Conservation (phyloP, 768 basidiomycete genomes). For the Chiua virens region DNA sequence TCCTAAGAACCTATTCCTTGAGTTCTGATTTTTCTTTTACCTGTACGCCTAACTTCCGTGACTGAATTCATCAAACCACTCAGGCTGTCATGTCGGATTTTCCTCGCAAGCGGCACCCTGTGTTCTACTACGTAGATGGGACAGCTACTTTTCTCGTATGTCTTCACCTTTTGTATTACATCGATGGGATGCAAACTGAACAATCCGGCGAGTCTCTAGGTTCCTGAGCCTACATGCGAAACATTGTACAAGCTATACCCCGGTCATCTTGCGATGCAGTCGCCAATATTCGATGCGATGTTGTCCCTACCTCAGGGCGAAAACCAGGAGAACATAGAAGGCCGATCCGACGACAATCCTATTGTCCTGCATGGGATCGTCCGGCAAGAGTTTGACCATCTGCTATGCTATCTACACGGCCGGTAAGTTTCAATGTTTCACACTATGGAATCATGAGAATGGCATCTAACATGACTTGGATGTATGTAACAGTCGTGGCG, state of each 20-base stretch:
- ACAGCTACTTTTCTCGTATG: background rate
- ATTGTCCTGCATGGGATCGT: conserved; percentile 1
- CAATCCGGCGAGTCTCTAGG: too few relatives aligned
- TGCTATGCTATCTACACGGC: background rate
- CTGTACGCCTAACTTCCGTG: too few relatives aligned
- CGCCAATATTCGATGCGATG: background rate
- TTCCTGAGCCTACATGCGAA: background rate
- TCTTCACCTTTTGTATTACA: too few relatives aligned
- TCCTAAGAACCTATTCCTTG: too few relatives aligned
- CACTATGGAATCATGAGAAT: too few relatives aligned
- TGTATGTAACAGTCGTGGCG: too few relatives aligned
- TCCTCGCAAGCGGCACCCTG: background rate
- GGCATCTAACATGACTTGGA: background rate
- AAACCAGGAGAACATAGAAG: background rate
- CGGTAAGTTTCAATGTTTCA: background rate
- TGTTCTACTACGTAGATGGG: background rate
- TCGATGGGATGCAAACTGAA: too few relatives aligned
- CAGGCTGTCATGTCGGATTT: background rate
- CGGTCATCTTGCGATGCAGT: background rate
- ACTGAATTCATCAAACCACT: too few relatives aligned
- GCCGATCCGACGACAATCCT: background rate
- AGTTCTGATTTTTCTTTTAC: too few relatives aligned
- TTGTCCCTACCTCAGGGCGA: background rate
- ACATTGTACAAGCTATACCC: conserved; percentile 1
- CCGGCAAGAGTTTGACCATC: background rate